phyloP scores from a whole-genome alignment of 2,329 filamentous ascomycete genomes.

The Curvularia sp. region DNA sequence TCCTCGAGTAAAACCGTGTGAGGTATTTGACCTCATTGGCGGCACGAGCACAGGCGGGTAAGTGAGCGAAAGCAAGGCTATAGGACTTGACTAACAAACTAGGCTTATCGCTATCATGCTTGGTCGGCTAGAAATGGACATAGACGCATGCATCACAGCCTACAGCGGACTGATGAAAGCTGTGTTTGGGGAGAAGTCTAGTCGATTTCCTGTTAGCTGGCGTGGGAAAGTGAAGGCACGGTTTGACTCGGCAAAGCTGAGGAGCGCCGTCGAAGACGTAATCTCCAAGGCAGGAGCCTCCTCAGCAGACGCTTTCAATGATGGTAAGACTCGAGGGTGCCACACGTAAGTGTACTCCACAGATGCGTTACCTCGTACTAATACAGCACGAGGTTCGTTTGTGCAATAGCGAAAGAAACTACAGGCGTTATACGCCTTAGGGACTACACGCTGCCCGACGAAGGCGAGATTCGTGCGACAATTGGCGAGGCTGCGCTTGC shows the following conservation, averaged over 20 bases:
- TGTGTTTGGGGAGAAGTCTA: conserved; percentile 10
- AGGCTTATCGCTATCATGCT: conserved; percentile 32
- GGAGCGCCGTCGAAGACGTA: neutral
- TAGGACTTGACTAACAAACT: neutral
- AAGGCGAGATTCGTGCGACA: neutral
- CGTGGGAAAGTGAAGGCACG: neutral
- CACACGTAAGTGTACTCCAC: neutral
- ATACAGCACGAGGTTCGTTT: neutral
- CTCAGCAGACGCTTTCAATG: neutral
- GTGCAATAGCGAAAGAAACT: neutral
- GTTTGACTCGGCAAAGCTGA: neutral
- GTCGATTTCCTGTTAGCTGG: neutral
- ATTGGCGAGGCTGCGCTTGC: neutral
- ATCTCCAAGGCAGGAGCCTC: neutral
- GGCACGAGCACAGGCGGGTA: conserved; percentile 34
- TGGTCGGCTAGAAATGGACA: conserved; percentile 26
- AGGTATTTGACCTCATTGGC: conserved; percentile 32
- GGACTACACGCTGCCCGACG: neutral
- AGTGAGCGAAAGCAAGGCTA: neutral
- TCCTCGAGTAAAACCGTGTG: conserved; percentile 20
- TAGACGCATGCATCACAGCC: conserved; percentile 22
- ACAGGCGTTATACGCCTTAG: neutral
- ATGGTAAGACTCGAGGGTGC: neutral
- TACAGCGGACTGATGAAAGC: conserved; percentile 14
- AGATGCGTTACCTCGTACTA: neutral